A percentile compares a stretch with the other conserved stretches of the same genome.
These are phyloP conservation scores for Nowakowskiella sp. DNA, from an alignment of 192 early-diverging fungal species.

Conservation along the genomic window DNA sequence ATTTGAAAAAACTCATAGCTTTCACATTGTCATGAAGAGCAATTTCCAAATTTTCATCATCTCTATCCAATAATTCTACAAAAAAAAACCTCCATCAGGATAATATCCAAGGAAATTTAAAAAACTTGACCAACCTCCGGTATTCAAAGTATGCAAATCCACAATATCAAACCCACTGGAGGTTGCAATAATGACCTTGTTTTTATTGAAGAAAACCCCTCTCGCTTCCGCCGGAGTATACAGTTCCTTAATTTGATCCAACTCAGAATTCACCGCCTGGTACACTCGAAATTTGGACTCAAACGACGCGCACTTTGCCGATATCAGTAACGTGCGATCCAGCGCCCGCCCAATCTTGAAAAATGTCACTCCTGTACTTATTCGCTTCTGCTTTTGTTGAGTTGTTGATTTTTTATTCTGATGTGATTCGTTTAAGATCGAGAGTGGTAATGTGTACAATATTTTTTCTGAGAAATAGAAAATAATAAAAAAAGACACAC, in stretches of 20 bases:
- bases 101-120: not conserved
- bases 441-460: constrained; percentile 22
- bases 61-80: constrained; percentile 70
- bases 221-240: constrained; percentile 87
- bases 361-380: constrained; percentile 58
- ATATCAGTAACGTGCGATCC: constrained; percentile 55
- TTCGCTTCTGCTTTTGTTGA: constrained; percentile 33
- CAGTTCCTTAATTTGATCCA: constrained; percentile 64
- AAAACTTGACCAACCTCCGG: constrained; percentile 55
- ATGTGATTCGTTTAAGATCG: constrained; percentile 6
- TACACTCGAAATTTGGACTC: constrained; percentile 34
- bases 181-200: constrained; percentile 83
- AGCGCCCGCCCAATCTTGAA: constrained; percentile 58
- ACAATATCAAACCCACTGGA: constrained; percentile 91
- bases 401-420: constrained; percentile 7
- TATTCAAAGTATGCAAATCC: constrained; percentile 72
- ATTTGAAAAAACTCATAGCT: constrained; percentile 76
- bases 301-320: constrained; percentile 64
- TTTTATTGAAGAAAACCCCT: constrained; percentile 77
- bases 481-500: not conserved
- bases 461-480: constrained; percentile 24
- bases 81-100: constrained; percentile 1
- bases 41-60: constrained; percentile 68
- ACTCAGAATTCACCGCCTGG: constrained; percentile 20
- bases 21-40: constrained; percentile 68